Base-by-base conservation (phyloP, 192 early-diverging fungal genomes). In the Coemansia sp. region DNA sequence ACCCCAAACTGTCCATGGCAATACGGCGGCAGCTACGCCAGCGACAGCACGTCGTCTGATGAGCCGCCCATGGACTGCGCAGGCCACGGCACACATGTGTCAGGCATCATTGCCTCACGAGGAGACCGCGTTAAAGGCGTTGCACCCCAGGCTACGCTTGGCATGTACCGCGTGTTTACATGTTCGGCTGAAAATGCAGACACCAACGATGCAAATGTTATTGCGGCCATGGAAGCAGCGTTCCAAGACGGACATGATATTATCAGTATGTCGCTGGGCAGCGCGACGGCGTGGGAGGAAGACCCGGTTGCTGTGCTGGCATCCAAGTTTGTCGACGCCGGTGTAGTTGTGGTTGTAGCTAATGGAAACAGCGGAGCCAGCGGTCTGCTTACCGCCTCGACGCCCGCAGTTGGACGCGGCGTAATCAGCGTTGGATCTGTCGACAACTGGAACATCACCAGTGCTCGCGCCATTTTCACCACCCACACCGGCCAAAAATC, bases 311-410 rank as follows among this genome's bases (percentile, higher is more conserved):
- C 86, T 3, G 57, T 76, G 0, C 60, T 85, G 12, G 84, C 75
- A 23, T 64, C 85, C 42, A 68, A 57, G 2, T 26, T 89, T 4
- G 67, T 73, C 9, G 54, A 66, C 7, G 26, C 65, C 2, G 88
- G 88, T 17, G 66, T 87, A 19, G 62, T 87, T 20, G 82, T 93
- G n/a, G 81, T 85, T 42, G 78, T 86, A 14, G 83, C 92, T 14
- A 77, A 81, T 46, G 94, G 94, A 11, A 96, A 96, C 81, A 82
- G 86, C 31, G 93, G 93, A 28, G 46, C 57, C 25, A 68, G 66
- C 21, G 89, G 89, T 0, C 31, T 89, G 5, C 84, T 78, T 56
- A 83, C 83, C 34, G 78, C 81, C 2, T 65, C 75, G 6, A 57
- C 82, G 2, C 87, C 87, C 4, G 79, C 83, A 0, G 52, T 83